phyloP scores from a whole-genome alignment of 306 rosid genomes.

The Betula pendula region DNA sequence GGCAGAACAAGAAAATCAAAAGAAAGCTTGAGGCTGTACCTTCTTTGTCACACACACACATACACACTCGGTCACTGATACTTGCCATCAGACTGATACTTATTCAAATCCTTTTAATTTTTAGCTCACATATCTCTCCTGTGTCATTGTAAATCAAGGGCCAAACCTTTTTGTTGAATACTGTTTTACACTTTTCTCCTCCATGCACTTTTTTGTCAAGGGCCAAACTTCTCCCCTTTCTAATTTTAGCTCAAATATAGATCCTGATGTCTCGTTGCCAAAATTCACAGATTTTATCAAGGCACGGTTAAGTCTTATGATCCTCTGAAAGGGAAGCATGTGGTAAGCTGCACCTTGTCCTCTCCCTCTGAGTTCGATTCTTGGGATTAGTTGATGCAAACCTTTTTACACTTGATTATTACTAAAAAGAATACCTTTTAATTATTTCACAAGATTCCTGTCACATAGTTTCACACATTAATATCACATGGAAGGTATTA shows the following conservation, averaged over 20 bases:
- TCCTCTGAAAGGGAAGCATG: constrained; percentile 75
- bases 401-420: constrained; percentile 11
- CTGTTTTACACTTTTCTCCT: neutral
- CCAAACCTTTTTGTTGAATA: neutral
- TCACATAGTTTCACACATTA: constrained; percentile 24
- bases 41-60: neutral
- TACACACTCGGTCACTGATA: neutral
- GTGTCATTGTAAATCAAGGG: neutral
- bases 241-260: neutral
- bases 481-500: constrained; percentile 58
- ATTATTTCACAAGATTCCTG: constrained; percentile 15
- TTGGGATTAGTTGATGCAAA: constrained; percentile 6
- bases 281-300: constrained; percentile 69
- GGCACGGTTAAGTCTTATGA: constrained; percentile 92
- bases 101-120: neutral
- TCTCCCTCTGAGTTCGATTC: constrained; percentile 15
- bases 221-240: neutral
- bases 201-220: neutral
- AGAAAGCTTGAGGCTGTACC: neutral
- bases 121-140: neutral
- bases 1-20: neutral
- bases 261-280: constrained; percentile 28
- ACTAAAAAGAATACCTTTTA: neutral
- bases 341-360: constrained; percentile 61
- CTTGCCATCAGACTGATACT: neutral